A percentile compares a stretch with the other conserved stretches of the same genome.
Evolutionary conservation across 192 early-diverging fungal species (phyloP).

Genomic region (Gorgonomyces haynaldii): DNA sequence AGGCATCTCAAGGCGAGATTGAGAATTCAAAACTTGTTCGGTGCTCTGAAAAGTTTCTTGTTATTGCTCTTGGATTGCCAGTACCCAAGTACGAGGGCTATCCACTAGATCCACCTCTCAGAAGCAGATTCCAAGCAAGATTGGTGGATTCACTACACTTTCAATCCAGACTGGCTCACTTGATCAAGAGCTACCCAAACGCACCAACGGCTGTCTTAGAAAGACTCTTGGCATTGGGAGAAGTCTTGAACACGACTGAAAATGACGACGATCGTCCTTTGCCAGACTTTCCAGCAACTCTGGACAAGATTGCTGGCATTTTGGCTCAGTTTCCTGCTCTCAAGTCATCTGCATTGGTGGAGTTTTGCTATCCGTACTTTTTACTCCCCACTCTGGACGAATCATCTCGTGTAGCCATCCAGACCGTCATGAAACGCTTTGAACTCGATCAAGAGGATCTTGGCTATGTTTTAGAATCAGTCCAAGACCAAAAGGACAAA

Average conservation of each 20-base stretch:
- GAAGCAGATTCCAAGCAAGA: slow-evolving; percentile 66
- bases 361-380: slow-evolving; percentile 49
- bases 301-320: slow-evolving; percentile 36
- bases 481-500: background rate
- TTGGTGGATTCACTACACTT: slow-evolving; percentile 16
- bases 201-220: slow-evolving; percentile 34
- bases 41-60: slow-evolving; percentile 53
- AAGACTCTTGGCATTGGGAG: slow-evolving; percentile 38
- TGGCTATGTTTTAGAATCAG: background rate
- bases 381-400: background rate
- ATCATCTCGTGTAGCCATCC: background rate
- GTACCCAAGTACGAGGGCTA: slow-evolving; percentile 56
- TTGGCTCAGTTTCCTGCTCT: slow-evolving; percentile 22
- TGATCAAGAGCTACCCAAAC: slow-evolving; percentile 11
- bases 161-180: slow-evolving; percentile 33
- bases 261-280: slow-evolving; percentile 30
- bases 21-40: slow-evolving; percentile 53
- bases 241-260: slow-evolving; percentile 35
- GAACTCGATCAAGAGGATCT: background rate
- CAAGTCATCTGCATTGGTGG: slow-evolving; percentile 40
- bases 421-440: background rate
- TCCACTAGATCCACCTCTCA: slow-evolving; percentile 67
- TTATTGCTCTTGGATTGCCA: slow-evolving; percentile 67
- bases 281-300: slow-evolving; percentile 36
- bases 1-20: slow-evolving; percentile 25